Evolutionary conservation across 2,329 filamentous ascomycete species (phyloP).

Genomic region (Penicillium occitanis): DNA sequence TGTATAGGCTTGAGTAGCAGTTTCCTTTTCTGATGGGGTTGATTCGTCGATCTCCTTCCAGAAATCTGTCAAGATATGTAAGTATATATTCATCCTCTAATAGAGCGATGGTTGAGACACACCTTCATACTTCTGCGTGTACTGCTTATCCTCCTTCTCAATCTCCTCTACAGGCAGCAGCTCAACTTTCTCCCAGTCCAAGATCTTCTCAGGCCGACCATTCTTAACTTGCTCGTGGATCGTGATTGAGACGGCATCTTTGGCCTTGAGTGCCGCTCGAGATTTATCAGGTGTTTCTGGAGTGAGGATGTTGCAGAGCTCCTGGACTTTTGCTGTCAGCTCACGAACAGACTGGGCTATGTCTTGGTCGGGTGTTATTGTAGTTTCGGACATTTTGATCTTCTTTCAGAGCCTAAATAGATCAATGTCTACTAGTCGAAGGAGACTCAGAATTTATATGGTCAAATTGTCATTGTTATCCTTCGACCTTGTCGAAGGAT

Average conservation of each 20-base stretch:
- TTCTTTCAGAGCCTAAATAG: background rate
- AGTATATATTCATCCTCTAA: background rate
- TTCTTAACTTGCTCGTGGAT: background rate
- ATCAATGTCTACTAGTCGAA: background rate
- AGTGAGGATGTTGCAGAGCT: background rate
- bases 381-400: constrained; percentile 6
- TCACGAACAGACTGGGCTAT: constrained; percentile 9
- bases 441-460: no score
- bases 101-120: background rate
- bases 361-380: constrained; percentile 4
- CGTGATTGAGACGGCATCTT: background rate
- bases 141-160: background rate
- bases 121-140: constrained; percentile 13
- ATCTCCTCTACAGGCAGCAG: constrained; percentile 10
- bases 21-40: constrained; percentile 3
- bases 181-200: constrained; percentile 12
- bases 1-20: constrained; percentile 6
- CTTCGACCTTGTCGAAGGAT: no score
- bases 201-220: background rate
- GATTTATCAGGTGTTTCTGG: background rate
- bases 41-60: constrained; percentile 18
- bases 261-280: constrained; percentile 3
- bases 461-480: no score
- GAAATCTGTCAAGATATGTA: constrained; percentile 1
- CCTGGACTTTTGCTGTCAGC: constrained; percentile 10